phyloP scores from a whole-genome alignment of 2,329 filamentous ascomycete species.

The Balansia obtecta region DNA sequence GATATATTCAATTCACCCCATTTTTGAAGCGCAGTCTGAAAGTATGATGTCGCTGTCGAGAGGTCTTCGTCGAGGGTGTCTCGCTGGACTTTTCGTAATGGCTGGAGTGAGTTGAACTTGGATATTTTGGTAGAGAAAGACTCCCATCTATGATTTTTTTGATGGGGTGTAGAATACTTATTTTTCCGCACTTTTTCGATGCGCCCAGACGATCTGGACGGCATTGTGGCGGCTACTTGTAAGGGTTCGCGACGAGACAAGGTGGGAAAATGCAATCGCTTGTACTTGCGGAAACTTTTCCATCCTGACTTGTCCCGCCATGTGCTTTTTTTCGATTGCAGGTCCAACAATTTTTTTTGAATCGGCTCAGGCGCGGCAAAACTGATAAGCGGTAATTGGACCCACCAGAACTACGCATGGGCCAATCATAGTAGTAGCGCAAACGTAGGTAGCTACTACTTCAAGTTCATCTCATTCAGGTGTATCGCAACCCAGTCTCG shows the following conservation, averaged over 20 bases:
- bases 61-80: slow-evolving; percentile 73
- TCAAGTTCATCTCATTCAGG: background rate
- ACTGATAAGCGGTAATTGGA: slow-evolving; percentile 19
- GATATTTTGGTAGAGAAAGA: slow-evolving; percentile 82
- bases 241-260: slow-evolving; percentile 8
- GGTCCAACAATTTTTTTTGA: slow-evolving; percentile 17
- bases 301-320: slow-evolving; percentile 6
- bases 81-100: slow-evolving; percentile 77
- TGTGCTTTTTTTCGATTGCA: slow-evolving; percentile 18
- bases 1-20: slow-evolving; percentile 91
- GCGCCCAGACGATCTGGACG: slow-evolving; percentile 49
- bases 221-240: slow-evolving; percentile 35
- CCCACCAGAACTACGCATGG: slow-evolving; percentile 1
- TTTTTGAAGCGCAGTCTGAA: slow-evolving; percentile 68
- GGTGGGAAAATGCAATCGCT: background rate
- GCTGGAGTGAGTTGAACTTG: slow-evolving; percentile 81
- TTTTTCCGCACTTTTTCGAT: slow-evolving; percentile 58
- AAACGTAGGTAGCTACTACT: slow-evolving; percentile 9
- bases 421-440: slow-evolving; percentile 22
- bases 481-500: background rate
- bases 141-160: slow-evolving; percentile 81
- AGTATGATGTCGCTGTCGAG: slow-evolving; percentile 71
- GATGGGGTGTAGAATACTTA: slow-evolving; percentile 59
- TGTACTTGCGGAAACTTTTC: background rate
- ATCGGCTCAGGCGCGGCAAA: slow-evolving; percentile 21